Evolutionary conservation across 2,329 filamentous ascomycete genomes (phyloP).

Genomic region (Blastomyces percursus): DNA sequence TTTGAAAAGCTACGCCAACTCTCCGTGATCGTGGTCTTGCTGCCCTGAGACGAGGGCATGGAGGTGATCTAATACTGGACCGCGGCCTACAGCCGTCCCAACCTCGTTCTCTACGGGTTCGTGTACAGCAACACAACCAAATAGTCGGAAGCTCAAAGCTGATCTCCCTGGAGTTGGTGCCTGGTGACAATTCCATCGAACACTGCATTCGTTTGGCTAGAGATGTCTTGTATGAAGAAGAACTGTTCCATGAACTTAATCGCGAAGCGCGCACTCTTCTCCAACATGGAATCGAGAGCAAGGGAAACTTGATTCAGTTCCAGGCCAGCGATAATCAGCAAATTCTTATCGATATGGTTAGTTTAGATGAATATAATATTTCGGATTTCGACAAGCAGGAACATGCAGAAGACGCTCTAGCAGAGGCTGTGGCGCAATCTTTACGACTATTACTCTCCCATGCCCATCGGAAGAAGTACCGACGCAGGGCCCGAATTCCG

Average conservation of each 20-base stretch:
- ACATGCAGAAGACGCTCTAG: conserved; percentile 36
- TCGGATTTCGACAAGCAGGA: conserved; percentile 20
- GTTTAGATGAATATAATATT: conserved; percentile 40
- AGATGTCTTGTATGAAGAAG: conserved; percentile 48
- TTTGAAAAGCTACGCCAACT: conserved; percentile 38
- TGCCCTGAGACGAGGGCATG: conserved; percentile 60
- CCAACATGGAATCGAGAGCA: conserved; percentile 57
- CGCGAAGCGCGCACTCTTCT: conserved; percentile 66
- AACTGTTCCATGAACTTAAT: conserved; percentile 81
- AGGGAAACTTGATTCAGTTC: conserved; percentile 48
- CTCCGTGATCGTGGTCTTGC: conserved; percentile 66
- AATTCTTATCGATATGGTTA: conserved; percentile 57
- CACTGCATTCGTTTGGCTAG: conserved; percentile 33
- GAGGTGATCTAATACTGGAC: conserved; percentile 67
- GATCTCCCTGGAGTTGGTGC: conserved; percentile 10
- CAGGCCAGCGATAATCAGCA: conserved; percentile 44
- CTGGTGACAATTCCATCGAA: conserved; percentile 24
- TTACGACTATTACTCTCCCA: conserved; percentile 68
- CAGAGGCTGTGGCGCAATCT: conserved; percentile 54
- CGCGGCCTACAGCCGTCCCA: conserved; percentile 41
- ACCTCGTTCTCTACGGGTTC: conserved; percentile 55
- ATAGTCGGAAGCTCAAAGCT: conserved; percentile 46
- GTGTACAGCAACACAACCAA: conserved; percentile 47
- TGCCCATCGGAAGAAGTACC: conserved; percentile 65
- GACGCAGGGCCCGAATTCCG: conserved; percentile 53